Conservation (phyloP, 441 rosid species). For the Erodium moschatum region DNA sequence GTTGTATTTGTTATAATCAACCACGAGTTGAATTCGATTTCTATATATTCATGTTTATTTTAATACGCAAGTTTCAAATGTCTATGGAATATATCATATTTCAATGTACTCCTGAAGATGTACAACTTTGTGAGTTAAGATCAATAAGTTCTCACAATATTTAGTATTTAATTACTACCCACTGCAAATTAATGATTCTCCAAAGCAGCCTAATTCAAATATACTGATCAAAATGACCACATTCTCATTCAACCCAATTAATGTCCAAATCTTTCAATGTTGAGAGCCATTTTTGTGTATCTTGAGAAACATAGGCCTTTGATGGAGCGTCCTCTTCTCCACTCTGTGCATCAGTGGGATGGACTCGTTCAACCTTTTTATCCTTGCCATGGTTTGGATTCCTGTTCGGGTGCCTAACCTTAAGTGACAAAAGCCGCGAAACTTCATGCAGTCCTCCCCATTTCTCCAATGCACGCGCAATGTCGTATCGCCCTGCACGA, state of each 20-base stretch:
- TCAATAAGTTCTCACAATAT: too few species aligned
- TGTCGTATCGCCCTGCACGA: slow-evolving; percentile 73
- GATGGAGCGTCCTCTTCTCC: slow-evolving; percentile 17
- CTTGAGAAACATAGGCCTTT: slow-evolving; percentile 50
- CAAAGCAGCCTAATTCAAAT: too few species aligned
- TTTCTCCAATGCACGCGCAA: slow-evolving; percentile 89
- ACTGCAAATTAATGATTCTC: too few species aligned
- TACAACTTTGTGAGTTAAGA: too few species aligned
- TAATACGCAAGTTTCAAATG: too few species aligned
- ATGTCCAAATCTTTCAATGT: slow-evolving; percentile 61
- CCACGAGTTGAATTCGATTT: too few species aligned
- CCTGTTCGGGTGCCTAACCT: slow-evolving; percentile 65
- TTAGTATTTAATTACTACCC: too few species aligned
- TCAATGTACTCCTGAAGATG: too few species aligned
- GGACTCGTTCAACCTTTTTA: slow-evolving; percentile 29
- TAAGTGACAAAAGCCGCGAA: slow-evolving; percentile 65
- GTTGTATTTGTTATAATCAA: too few species aligned
- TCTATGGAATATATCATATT: too few species aligned
- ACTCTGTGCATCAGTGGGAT: too few species aligned
- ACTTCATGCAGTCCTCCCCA: slow-evolving; percentile 95
- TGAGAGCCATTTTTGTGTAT: slow-evolving; percentile 64
- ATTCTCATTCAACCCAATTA: slow-evolving; percentile 57
- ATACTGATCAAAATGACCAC: background rate
- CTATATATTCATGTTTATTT: too few species aligned
- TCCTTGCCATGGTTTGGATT: slow-evolving; percentile 39